These are phyloP conservation scores for Meyerozyma athensensis DNA, from an alignment of 1,139 yeast genomes.

Conservation along the genomic window DNA sequence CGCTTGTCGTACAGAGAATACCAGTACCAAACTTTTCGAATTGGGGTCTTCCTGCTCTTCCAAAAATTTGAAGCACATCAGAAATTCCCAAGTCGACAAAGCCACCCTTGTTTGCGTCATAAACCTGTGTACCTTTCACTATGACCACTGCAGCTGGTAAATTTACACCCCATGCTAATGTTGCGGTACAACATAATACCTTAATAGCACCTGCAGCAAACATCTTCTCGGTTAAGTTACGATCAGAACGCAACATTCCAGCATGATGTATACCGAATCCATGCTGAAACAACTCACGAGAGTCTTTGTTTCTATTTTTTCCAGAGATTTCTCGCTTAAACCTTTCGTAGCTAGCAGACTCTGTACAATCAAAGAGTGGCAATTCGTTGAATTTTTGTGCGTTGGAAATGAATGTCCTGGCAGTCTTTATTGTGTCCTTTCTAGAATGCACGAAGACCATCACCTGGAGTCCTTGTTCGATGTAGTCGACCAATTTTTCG, in stretches of 20 bases:
- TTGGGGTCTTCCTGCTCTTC: constrained; percentile 99
- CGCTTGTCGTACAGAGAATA: constrained; percentile 78
- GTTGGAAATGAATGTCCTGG: constrained; percentile 65
- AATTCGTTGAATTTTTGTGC: constrained; percentile 59
- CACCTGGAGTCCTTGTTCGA: constrained; percentile 75
- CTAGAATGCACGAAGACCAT: constrained; percentile 97
- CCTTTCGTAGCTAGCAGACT: constrained; percentile 37
- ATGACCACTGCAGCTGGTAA: constrained; percentile 97
- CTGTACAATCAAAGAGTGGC: constrained; percentile 58
- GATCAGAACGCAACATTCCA: constrained; percentile 88
- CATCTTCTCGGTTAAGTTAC: constrained; percentile 86
- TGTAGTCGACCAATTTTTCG: constrained; percentile 65
- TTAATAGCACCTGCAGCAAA: constrained; percentile 82
- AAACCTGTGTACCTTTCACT: constrained; percentile 93
- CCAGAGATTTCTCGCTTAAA: constrained; percentile 61
- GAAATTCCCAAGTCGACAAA: constrained; percentile 90
- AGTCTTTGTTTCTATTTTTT: constrained; percentile 72
- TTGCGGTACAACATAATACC: constrained; percentile 93
- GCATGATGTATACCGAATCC: constrained; percentile 98
- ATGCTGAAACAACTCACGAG: constrained; percentile 69
- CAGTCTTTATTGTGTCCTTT: constrained; percentile 85
- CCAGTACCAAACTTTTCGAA: constrained; percentile 92
- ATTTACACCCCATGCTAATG: constrained; percentile 99
- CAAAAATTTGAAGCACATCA: constrained; percentile 96
- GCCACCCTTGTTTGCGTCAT: constrained; percentile 93